Base-by-base conservation (phyloP, 805 yeast genomes). In the Clavispora fructus region DNA sequence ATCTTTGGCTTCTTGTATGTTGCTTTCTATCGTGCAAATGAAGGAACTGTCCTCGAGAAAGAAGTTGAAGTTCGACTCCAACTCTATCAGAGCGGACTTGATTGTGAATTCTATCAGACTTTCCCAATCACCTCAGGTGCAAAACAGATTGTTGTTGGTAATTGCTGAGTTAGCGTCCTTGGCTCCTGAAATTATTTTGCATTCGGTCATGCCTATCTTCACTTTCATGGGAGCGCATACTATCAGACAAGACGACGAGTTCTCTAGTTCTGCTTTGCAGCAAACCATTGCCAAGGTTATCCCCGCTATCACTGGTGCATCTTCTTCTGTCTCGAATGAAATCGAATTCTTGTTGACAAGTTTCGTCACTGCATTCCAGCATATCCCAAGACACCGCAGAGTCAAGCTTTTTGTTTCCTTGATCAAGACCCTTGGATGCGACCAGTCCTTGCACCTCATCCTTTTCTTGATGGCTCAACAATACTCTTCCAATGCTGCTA, bases 181-280 rank as follows among this genome's bases (percentile, higher is more conserved):
- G 46, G 87, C 92, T 11, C 97, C 98, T 8, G 97, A 92, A 59
- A 80, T 86, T 28, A 90, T 94, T 27, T 71, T 94, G 44, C 98
- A 94, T 67, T 87, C 97, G 2, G 96, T 94, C 8, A 94, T 94
- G 99, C 99, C 99, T n/a, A 92, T 94, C 43, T 94, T 94, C 73
- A 94, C 99, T 1, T 94, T 94, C 58, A 94, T 94, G 98, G 99
- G 99, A 49, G 96, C 98, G 11, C 95, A 90, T 59, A 91, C 97
- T 12, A 80, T 94, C 43, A 84, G 96, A 59, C 97, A 94, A 67
- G 99, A 94, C 64, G 98, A 94, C 64, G 97, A 89, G 61, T 92
- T 87, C 60, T 89, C 97, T 0, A 85, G 85, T 29, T 87, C 87
- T 54, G 97, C 91, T 39, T 89, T 94, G 51, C 95, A 90, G 59